Base-by-base conservation (phyloP, 495 filamentous ascomycete species). In the Daldinia bambusicola region DNA sequence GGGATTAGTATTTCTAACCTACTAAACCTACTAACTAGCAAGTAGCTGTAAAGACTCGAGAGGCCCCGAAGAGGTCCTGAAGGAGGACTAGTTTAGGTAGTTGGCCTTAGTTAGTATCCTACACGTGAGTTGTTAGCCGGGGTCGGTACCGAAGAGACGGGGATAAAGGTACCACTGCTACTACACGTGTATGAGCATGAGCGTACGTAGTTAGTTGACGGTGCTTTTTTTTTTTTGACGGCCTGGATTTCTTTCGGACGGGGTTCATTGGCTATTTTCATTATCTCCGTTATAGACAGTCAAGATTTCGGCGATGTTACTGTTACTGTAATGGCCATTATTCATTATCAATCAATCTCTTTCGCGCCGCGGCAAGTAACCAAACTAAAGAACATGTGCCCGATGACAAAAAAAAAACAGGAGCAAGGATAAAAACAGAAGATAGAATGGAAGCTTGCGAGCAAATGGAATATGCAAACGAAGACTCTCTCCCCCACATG, bases 401-500 rank as follows among this genome's bases (percentile, higher is more conserved):
- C 34, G n/a, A 61, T n/a, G n/a, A 55, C 3, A 26, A 26, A 3
- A 26, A 26, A 26, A 26, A 3, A 56, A 55, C 57, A 32, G 20
- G 22, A 61, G 30, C 34, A 61, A 18, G 26, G 30, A 52, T n/a
- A 40, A 66, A 31, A 26, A 26, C 1, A 41, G 4, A 43, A 34
- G 30, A 56, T 38, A 30, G 43, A n/a, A 37, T 50, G 50, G 26
- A 34, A 45, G 30, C 26, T 13, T 31, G 50, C 55, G 0, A 53
- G 6, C 20, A 14, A 41, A 56, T 61, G 59, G 59, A 51, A 58
- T 18, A 63, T 7, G 34, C 34, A 6, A 36, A 36, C 9, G 34
- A 43, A 50, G 34, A 18, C 6, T 38, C 16, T 26, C 12, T 61
- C 51, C 69, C 58, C 62, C 63, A 71, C 69, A 67, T 45, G 55